Base-by-base conservation (phyloP, 2,329 filamentous ascomycete genomes). In the Hypoxylon sp. region DNA sequence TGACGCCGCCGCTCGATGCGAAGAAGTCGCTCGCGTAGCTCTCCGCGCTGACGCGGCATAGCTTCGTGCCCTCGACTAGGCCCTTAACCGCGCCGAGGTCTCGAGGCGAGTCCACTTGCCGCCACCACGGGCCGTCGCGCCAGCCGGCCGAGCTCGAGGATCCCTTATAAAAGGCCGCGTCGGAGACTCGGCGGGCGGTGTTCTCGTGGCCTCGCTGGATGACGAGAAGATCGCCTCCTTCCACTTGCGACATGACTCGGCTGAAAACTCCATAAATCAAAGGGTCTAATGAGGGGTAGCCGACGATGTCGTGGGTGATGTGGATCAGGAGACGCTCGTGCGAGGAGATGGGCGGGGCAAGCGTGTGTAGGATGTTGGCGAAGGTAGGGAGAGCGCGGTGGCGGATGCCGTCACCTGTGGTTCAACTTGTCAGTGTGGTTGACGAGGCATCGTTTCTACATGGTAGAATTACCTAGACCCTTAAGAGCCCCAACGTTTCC, bases 51-150 rank as follows among this genome's bases (percentile, higher is more conserved):
- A 91, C 94, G 34, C 92, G 85, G 53, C 89, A 92, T 17, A 99
- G 84, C 74, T 97, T 96, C 13, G 91, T 95, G 50, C 90, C 94
- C 70, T 96, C 93, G 8, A 86, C 80, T 0, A 94, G 73, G 8
- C 94, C 93, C 57, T 86, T 87, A 38, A 97, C 87, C 1, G 88
- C 76, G 42, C 90, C 89, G 5, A 97, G 78, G 63, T 90, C 90
- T 48, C 94, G 87, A 47, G 87, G 81, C 15, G 80, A 75, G 67
- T 80, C 83, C 37, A 75, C 78, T 70, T 86, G 86, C 60, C 92
- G 84, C 93, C 94, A 99, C 94, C 94, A 99, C 2, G 94, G 94
- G 0, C 94, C 94, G 64, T 97, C 93, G 36, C 86, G 88, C 92
- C 94, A 99, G 55, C 89, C 88, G 19, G 64, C 64, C 2, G 63